Evolutionary conservation across 176 grass and related monocot species (phyloP).

Genomic region (Canna indica): DNA sequence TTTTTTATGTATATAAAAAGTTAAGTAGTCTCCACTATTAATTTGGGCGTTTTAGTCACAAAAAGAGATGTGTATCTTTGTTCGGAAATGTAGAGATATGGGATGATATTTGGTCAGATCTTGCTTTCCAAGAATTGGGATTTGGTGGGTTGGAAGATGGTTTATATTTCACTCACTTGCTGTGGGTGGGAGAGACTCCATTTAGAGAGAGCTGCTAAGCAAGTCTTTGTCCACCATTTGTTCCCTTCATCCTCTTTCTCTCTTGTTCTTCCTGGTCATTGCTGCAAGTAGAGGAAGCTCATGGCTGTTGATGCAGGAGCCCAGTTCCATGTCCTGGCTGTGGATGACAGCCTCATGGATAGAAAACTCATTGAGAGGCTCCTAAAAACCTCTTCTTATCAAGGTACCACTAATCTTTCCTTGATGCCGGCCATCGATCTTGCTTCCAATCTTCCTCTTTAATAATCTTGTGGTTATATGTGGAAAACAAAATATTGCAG

Average conservation of each 20-base stretch:
- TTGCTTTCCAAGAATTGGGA: conserved; percentile 21
- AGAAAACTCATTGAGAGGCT: conserved; percentile 40
- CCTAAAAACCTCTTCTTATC: conserved; percentile 32
- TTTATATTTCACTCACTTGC: neutral
- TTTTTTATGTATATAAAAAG: too few species aligned
- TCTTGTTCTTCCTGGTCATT: too few species aligned
- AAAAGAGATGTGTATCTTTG: neutral
- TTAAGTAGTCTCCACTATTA: too few species aligned
- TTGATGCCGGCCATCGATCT: too few species aligned
- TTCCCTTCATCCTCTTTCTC: too few species aligned
- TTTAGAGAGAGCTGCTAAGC: too few species aligned
- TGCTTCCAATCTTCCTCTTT: too few species aligned
- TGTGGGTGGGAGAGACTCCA: neutral
- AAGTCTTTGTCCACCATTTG: too few species aligned
- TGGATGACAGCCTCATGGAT: conserved; percentile 35
- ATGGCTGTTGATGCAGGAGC: conserved; percentile 25
- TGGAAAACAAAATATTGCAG: neutral
- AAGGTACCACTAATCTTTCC: conserved; percentile 13
- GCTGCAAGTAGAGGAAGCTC: neutral
- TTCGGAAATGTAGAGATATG: conserved; percentile 15
- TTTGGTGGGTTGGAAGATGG: conserved; percentile 18
- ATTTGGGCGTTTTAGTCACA: too few species aligned
- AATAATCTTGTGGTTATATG: too few species aligned
- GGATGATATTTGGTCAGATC: conserved; percentile 25
- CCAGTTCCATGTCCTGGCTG: conserved; percentile 34